Base-by-base conservation (phyloP, 495 filamentous ascomycete genomes). In the Cercophora sp. region DNA sequence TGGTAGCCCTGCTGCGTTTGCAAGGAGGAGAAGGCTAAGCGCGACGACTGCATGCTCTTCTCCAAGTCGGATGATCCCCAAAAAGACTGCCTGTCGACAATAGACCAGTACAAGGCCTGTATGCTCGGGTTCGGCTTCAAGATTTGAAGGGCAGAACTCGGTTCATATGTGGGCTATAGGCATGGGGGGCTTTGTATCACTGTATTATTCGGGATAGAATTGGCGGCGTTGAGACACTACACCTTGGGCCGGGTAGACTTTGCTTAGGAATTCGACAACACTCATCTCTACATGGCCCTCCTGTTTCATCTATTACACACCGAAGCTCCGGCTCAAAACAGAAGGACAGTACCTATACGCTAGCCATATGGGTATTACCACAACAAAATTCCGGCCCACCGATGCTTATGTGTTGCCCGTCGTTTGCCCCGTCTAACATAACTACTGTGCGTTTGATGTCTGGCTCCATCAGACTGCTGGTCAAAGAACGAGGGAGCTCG, bases 11-110 rank as follows among this genome's bases (percentile, higher is more conserved):
- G 91, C 81, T 96, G 92, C 69, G 93, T 98, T 18, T 98, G 93
- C 82, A 96, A 92, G 63, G 80, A 89, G 39, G 93, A 98, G 70
- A 98, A 98, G 69, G 78, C 87, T 52, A 72, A 76, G 54, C 89
- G 93, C 54, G 93, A 98, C 70, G 93, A 98, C 73, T 98, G 93
- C 78, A 96, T 98, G 92, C 86, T 98, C 15, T 96, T 97, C 72
- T 91, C 86, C 50, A 89, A 81, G 55, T 75, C 82, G 55, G 79
- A 82, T 51, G 83, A 94, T 62, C 86, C 91, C 24, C 79, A 88
- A 61, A 66, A 77, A 58, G 89, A 91, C 55, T 98, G 93, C 75
- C 75, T 83, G 67, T 77, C 84, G 11, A 81, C 84, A 49, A 87
- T 98, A 56, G 83, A 90, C 11, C 80, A 85, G 60, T 98, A 98